phyloP scores from a whole-genome alignment of 73 alveolate species.

The Tetrahymena elliotti region DNA sequence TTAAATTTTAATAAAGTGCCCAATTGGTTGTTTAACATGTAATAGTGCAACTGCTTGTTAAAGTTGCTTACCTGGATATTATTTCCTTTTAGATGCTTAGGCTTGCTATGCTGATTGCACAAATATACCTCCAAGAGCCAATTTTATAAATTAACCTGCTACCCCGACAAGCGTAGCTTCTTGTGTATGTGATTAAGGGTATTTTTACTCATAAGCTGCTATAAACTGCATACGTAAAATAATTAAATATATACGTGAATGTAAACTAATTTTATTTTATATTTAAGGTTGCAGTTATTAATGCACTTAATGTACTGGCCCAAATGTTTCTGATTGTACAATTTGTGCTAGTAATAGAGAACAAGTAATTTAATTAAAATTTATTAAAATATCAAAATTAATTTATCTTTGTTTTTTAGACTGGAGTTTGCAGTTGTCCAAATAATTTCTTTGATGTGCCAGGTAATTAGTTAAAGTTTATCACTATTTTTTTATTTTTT shows the following conservation, averaged over 20 bases:
- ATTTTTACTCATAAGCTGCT: background rate
- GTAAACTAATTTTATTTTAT: background rate
- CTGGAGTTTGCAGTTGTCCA: background rate
- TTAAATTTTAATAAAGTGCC: background rate
- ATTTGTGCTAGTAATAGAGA: background rate
- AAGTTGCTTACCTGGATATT: background rate
- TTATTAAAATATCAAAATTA: background rate
- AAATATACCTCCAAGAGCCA: background rate
- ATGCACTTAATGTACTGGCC: background rate
- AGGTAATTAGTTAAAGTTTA: background rate
- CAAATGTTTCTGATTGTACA: background rate
- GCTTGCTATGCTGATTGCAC: background rate
- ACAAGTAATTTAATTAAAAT: background rate
- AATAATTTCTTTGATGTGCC: background rate
- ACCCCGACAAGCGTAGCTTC: background rate
- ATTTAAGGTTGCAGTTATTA: background rate
- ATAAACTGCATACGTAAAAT: background rate
- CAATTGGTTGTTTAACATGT: background rate
- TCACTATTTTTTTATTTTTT: background rate
- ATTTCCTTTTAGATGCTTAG: background rate
- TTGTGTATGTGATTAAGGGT: background rate
- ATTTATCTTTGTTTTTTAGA: background rate
- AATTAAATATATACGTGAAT: background rate
- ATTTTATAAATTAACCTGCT: background rate
- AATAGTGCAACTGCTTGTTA: background rate